phyloP scores from a whole-genome alignment of 768 basidiomycete genomes.

The Pholiota conissans region DNA sequence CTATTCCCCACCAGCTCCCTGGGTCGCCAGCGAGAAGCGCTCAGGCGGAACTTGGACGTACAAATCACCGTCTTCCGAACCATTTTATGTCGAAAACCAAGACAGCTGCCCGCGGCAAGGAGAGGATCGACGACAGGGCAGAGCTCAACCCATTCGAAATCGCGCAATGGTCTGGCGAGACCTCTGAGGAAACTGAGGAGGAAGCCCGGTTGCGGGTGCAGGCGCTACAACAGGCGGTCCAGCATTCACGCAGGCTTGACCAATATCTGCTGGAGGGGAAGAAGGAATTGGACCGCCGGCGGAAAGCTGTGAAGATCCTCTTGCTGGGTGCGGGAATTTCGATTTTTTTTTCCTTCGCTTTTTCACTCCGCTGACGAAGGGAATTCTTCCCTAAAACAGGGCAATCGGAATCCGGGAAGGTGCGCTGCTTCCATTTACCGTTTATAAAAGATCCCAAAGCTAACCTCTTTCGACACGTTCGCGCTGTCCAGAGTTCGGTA shows the following conservation, averaged over 20 bases:
- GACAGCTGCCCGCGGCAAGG: background rate
- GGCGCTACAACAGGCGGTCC: conserved; percentile 39
- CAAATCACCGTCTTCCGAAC: background rate
- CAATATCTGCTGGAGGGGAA: conserved; percentile 42
- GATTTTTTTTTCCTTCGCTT: background rate
- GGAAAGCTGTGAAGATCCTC: conserved; percentile 53
- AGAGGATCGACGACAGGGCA: conserved; percentile 14
- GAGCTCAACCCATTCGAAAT: conserved; percentile 29
- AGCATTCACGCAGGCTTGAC: conserved; percentile 50
- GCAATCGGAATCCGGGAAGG: conserved; percentile 63
- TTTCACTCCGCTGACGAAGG: background rate
- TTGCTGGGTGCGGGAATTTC: conserved; percentile 45
- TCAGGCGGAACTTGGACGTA: background rate
- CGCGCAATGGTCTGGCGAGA: conserved; percentile 22
- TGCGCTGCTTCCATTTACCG: conserved; percentile 14
- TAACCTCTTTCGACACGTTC: background rate
- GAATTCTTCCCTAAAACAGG: conserved; percentile 30
- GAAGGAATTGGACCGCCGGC: conserved; percentile 47
- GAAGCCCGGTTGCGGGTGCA: conserved; percentile 34
- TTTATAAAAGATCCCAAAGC: background rate
- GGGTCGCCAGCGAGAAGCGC: background rate
- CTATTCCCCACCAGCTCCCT: background rate
- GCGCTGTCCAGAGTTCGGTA: conserved; percentile 43
- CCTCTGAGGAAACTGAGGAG: conserved; percentile 32
- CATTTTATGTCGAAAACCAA: background rate